phyloP scores from a whole-genome alignment of 768 basidiomycete genomes.

The Boletus rufocinnamomeus region DNA sequence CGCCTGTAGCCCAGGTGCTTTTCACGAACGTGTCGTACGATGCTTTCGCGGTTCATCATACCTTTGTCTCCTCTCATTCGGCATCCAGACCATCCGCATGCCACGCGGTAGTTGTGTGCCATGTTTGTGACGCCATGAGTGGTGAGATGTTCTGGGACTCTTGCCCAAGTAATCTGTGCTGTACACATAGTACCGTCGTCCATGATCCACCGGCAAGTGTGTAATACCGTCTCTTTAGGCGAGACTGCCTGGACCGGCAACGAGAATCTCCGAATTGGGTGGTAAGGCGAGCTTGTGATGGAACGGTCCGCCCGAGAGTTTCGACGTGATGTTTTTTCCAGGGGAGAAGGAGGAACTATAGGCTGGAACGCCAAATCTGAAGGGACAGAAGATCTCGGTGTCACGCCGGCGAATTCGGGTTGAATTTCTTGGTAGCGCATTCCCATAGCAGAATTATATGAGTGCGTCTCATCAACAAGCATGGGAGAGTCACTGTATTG shows the following conservation, averaged over 20 bases:
- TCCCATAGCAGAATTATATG: not conserved
- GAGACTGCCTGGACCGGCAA: not conserved
- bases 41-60: slow-evolving; percentile 15
- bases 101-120: fast-evolving
- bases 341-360: not conserved
- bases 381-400: not conserved
- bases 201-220: slow-evolving; percentile 12
- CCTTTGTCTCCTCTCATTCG: not conserved
- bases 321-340: too few species aligned
- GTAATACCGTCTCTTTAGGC: not conserved
- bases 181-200: slow-evolving; percentile 3
- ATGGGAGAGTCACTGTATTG: not conserved
- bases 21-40: slow-evolving; percentile 19
- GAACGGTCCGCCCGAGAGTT: not conserved
- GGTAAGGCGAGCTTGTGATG: not conserved
- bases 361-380: not conserved
- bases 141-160: not conserved
- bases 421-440: too few species aligned
- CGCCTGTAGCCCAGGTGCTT: slow-evolving; percentile 17
- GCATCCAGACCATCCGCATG: slow-evolving; percentile 19
- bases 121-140: not conserved
- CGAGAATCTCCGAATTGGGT: not conserved
- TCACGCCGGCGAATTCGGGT: too few species aligned
- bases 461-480: not conserved
- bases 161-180: not conserved